Conservation (phyloP, 306 rosid genomes). For the Trifolium repens region DNA sequence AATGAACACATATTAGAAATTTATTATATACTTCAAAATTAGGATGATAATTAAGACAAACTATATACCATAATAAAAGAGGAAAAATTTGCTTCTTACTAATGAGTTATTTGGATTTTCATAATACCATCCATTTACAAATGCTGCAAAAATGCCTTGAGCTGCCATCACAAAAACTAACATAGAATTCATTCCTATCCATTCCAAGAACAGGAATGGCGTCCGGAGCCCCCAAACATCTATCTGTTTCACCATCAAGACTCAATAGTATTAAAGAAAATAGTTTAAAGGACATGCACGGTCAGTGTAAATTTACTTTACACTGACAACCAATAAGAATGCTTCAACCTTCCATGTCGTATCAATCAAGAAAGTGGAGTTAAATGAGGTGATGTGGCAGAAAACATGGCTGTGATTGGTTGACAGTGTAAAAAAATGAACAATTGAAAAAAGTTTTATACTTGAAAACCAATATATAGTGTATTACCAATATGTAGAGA, state of each 20-base stretch:
- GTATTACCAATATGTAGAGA: slow-evolving; percentile 68
- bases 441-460: neutral
- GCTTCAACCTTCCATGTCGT: no score
- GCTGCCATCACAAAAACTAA: slow-evolving; percentile 90
- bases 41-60: slow-evolving; percentile 2
- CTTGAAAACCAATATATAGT: neutral
- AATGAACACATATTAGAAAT: neutral
- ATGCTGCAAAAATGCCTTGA: slow-evolving; percentile 82
- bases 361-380: no score
- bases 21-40: neutral
- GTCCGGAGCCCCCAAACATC: slow-evolving; percentile 76
- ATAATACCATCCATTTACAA: slow-evolving; percentile 87
- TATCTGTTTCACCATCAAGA: slow-evolving; percentile 52
- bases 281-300: no score
- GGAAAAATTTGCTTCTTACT: slow-evolving; percentile 45
- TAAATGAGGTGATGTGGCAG: no score
- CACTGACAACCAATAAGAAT: no score
- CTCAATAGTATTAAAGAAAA: neutral
- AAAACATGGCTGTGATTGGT: no score
- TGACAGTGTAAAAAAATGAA: neutral
- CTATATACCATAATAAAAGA: neutral
- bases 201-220: slow-evolving; percentile 78
- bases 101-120: slow-evolving; percentile 51
- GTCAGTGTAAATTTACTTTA: no score
- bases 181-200: slow-evolving; percentile 98